Evolutionary conservation across 768 basidiomycete species (phyloP).

Genomic region (Russula olivacea): DNA sequence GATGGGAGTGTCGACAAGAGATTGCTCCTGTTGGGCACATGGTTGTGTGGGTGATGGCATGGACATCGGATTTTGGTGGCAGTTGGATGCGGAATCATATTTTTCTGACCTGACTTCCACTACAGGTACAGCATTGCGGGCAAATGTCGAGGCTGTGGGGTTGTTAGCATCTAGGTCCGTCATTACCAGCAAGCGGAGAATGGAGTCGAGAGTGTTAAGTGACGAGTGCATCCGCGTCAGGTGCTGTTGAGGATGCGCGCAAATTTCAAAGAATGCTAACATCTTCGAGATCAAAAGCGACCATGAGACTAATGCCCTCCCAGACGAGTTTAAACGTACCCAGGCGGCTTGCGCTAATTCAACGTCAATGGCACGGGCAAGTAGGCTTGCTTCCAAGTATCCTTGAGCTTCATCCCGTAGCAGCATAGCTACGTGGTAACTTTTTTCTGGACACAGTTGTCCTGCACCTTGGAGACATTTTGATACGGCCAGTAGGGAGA

Average conservation of each 20-base stretch:
- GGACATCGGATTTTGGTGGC: background rate
- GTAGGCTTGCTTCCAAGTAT: conserved; percentile 64
- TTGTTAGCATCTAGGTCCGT: conserved; percentile 55
- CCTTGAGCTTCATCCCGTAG: conserved; percentile 65
- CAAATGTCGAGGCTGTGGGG: conserved; percentile 25
- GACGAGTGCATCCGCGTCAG: conserved; percentile 51
- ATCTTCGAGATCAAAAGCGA: conserved; percentile 38
- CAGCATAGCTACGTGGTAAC: conserved; percentile 51
- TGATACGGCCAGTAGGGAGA: conserved; percentile 56
- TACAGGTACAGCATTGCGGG: conserved; percentile 13
- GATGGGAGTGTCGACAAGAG: background rate
- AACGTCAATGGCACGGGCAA: conserved; percentile 66
- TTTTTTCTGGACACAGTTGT: conserved; percentile 43
- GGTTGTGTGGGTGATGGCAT: background rate
- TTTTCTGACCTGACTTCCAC: conserved; percentile 8
- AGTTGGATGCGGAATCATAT: background rate
- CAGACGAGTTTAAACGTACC: conserved; percentile 39
- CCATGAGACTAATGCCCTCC: background rate
- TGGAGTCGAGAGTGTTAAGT: conserved; percentile 57
- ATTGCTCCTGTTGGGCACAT: background rate
- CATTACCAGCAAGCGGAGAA: conserved; percentile 57
- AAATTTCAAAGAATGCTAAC: conserved; percentile 66
- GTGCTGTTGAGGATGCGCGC: conserved; percentile 58
- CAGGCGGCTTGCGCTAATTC: conserved; percentile 70
- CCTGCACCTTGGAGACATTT: conserved; percentile 68